phyloP scores from a whole-genome alignment of 2,329 filamentous ascomycete species.

The Ceratocystis destructans region DNA sequence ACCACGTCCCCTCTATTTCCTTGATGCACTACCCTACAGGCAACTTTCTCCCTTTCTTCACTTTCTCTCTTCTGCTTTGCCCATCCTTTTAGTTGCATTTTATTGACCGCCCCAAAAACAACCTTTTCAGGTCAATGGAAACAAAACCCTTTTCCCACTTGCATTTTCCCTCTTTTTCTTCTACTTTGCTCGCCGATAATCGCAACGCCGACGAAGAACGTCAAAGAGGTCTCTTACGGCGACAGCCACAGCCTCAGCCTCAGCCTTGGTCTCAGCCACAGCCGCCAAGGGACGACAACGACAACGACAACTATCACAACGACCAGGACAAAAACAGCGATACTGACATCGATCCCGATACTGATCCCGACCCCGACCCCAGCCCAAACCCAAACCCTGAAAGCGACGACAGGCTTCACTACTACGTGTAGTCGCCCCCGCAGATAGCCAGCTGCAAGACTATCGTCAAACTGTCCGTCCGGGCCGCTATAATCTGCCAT shows the following conservation, averaged over 20 bases:
- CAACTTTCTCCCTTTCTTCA: background rate
- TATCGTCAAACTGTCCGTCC: background rate
- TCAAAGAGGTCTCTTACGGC: background rate
- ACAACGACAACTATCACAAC: background rate
- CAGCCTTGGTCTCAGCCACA: background rate
- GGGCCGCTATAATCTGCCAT: background rate
- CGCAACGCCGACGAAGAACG: background rate
- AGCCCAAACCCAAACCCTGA: background rate
- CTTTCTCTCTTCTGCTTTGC: background rate
- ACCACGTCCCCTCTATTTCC: background rate
- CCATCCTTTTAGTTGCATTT: background rate
- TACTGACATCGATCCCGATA: background rate
- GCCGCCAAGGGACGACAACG: background rate
- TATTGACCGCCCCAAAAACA: background rate
- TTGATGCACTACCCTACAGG: background rate
- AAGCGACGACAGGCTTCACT: no score
- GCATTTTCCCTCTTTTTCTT: background rate
- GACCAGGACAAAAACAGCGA: background rate
- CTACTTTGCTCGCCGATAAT: background rate
- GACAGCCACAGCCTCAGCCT: background rate
- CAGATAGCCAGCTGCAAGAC: no score
- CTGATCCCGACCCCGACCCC: background rate
- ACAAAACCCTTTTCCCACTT: background rate
- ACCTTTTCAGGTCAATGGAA: constrained; percentile 8
- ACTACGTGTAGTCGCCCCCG: no score